Base-by-base conservation (phyloP, 2,329 filamentous ascomycete species). In the Myriosclerotinia duriaeana region DNA sequence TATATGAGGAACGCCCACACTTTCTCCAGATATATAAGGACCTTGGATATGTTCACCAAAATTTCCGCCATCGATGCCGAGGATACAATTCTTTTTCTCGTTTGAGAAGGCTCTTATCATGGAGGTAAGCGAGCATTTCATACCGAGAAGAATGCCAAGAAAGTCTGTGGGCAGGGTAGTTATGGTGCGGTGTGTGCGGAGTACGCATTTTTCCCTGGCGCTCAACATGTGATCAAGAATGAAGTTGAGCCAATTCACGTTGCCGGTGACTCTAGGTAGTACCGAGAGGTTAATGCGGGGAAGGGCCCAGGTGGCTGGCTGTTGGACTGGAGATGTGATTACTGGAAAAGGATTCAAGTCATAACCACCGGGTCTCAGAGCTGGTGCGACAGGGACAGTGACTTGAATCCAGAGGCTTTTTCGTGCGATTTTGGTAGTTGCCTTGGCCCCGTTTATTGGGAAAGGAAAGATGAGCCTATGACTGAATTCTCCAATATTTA, bases 401-500 rank as follows among this genome's bases (percentile, higher is more conserved):
- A 64, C 50, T 58, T 64, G 22, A 36, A 64, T 64, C 62, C 62
- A 58, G 17, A 30, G 62, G 20, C 52, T 64, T 26, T 64, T 64
- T 48, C 50, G 22, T 5, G 62, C 62, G 48, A 46, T 64, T 17
- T 22, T 53, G 3, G 40, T 46, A 17, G n/a, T 58, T n/a, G 52
- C 40, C 26, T 64, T 64, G 2, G 53, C 12, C 20, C 36, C 62
- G 30, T 64, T 17, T 20, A 58, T 64, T 22, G 62, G 53, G 26
- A 34, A 58, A 14, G 62, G 62, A 5, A 64, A 64, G 12, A 58
- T 48, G 40, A 64, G 40, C 9, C 53, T 26, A 17, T 54, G 62
- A n/a, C 40, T 55, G 17, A 55, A 64, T 44, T 55, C 36, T 2
- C 50, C 53, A 22, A 64, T 40, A 44, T 55, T 64, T 2, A 58